Percentiles rank a stretch among this genome's conserved stretches.
Evolutionary conservation across 1,284 basidiomycete genomes (phyloP).

Genomic region (Bjerkandera adusta): DNA sequence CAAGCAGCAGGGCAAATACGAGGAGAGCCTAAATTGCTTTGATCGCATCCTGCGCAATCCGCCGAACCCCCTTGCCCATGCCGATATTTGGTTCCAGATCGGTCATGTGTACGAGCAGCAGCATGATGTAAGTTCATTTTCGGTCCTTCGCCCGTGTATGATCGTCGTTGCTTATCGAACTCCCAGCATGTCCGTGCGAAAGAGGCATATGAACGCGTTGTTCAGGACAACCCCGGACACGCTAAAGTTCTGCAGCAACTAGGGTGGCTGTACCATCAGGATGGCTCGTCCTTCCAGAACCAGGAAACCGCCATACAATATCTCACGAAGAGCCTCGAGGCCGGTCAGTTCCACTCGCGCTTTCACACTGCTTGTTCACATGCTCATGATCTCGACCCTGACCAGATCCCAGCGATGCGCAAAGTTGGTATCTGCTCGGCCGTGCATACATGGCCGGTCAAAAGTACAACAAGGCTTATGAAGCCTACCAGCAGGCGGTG

Average conservation of each 20-base stretch:
- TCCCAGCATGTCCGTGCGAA: conserved; percentile 84
- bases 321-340: conserved; percentile 92
- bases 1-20: conserved; percentile 96
- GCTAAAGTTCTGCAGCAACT: conserved; percentile 98
- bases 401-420: conserved; percentile 89
- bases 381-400: not conserved
- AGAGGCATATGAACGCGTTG: conserved; percentile 96
- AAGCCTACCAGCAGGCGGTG: conserved; percentile 98
- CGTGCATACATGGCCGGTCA: conserved; percentile 99
- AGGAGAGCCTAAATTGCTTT: conserved; percentile 87
- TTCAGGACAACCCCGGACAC: conserved; percentile 90
- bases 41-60: conserved; percentile 95
- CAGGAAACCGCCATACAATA: conserved; percentile 94
- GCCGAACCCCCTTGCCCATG: conserved; percentile 92
- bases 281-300: conserved; percentile 91
- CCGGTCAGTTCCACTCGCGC: conserved; percentile 55
- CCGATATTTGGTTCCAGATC: conserved; percentile 99
- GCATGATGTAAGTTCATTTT: conserved; percentile 77
- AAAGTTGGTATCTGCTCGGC: conserved; percentile 98
- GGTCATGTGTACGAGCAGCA: conserved; percentile 98
- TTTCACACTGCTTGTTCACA: conserved; percentile 2
- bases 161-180: conserved; percentile 14
- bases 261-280: conserved; percentile 97
- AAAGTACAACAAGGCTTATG: conserved; percentile 99
- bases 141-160: conserved; percentile 4